Evolutionary conservation across 768 basidiomycete species (phyloP).

Genomic region (Xanthoconium stramineum): DNA sequence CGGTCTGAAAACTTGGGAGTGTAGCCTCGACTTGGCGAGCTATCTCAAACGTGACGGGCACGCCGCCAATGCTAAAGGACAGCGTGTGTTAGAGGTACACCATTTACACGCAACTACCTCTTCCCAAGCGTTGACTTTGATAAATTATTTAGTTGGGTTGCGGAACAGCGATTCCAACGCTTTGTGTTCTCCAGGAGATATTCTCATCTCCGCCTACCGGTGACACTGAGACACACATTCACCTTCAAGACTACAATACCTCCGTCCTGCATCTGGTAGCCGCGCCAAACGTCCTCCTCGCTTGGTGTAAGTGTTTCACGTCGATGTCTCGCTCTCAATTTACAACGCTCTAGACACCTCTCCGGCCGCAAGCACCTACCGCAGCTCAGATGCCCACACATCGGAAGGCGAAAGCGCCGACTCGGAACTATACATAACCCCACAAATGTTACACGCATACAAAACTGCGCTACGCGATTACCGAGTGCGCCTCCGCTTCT

Average conservation of each 20-base stretch:
- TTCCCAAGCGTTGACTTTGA: not conserved
- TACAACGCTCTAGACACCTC: conserved; percentile 52
- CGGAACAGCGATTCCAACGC: conserved; percentile 84
- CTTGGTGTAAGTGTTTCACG: conserved; percentile 65
- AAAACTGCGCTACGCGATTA: conserved; percentile 48
- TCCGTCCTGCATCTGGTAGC: conserved; percentile 79
- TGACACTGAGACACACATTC: conserved; percentile 47
- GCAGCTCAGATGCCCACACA: conserved; percentile 28
- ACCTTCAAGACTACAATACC: conserved; percentile 90
- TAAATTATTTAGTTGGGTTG: conserved; percentile 71
- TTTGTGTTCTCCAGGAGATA: conserved; percentile 65
- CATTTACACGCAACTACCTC: not conserved
- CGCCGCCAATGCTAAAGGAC: conserved; percentile 38
- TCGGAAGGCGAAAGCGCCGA: conserved; percentile 10
- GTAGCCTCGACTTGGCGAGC: conserved; percentile 80
- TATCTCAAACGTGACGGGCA: conserved; percentile 45
- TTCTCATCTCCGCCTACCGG: conserved; percentile 36
- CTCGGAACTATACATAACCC: conserved; percentile 66
- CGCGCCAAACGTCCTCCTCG: conserved; percentile 70
- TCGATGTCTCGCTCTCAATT: not conserved
- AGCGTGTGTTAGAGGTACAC: conserved; percentile 67
- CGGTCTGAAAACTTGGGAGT: conserved; percentile 98
- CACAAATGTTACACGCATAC: conserved; percentile 65
- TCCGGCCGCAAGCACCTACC: conserved; percentile 49
- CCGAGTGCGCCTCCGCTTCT: conserved; percentile 67